A percentile compares a stretch with the other conserved stretches of the same genome.
Conservation (phyloP, 2,329 filamentous ascomycete species). For the Westerdykella aurantiaca region DNA sequence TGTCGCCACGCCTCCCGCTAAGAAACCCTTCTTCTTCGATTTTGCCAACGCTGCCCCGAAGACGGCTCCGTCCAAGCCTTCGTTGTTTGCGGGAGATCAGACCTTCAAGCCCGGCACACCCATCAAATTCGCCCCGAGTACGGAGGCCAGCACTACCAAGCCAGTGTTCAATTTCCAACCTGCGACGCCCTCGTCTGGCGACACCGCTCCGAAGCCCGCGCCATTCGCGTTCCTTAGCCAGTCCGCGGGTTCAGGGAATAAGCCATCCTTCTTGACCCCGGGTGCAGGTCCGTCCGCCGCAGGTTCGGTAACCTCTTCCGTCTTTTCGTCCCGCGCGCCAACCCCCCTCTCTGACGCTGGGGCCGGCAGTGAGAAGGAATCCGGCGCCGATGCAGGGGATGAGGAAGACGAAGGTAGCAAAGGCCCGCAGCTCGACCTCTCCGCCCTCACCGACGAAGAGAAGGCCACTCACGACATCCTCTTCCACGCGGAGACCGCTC, state of each 20-base stretch:
- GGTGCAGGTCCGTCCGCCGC: slow-evolving; percentile 15
- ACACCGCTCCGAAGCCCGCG: slow-evolving; percentile 21
- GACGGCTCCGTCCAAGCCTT: slow-evolving; percentile 23
- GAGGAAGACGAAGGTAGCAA: slow-evolving; percentile 28
- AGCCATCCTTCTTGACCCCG: slow-evolving; percentile 16
- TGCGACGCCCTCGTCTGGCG: slow-evolving; percentile 20
- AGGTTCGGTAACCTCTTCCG: slow-evolving; percentile 22
- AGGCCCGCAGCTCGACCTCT: slow-evolving; percentile 26
- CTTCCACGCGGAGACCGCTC: slow-evolving; percentile 25
- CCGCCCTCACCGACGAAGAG: slow-evolving; percentile 30
- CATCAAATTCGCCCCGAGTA: slow-evolving; percentile 29
- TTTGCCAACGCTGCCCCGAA: slow-evolving; percentile 23
- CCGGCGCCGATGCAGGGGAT: slow-evolving; percentile 16
- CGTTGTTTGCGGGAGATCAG: slow-evolving; percentile 30
- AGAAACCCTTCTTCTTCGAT: slow-evolving; percentile 24
- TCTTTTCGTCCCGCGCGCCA: slow-evolving; percentile 31
- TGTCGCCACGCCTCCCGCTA: slow-evolving; percentile 22
- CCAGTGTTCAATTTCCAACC: slow-evolving; percentile 25
- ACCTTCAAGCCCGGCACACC: slow-evolving; percentile 33
- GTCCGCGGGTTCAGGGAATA: neutral
- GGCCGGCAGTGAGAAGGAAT: slow-evolving; percentile 18
- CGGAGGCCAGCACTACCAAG: slow-evolving; percentile 9
- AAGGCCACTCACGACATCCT: slow-evolving; percentile 26
- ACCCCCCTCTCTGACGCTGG: slow-evolving; percentile 34
- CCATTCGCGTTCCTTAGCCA: neutral